Percentiles rank a stretch among this genome's conserved stretches.
Conservation (phyloP, 2,329 filamentous ascomycete species). For the Stachybotrys echinatus region DNA sequence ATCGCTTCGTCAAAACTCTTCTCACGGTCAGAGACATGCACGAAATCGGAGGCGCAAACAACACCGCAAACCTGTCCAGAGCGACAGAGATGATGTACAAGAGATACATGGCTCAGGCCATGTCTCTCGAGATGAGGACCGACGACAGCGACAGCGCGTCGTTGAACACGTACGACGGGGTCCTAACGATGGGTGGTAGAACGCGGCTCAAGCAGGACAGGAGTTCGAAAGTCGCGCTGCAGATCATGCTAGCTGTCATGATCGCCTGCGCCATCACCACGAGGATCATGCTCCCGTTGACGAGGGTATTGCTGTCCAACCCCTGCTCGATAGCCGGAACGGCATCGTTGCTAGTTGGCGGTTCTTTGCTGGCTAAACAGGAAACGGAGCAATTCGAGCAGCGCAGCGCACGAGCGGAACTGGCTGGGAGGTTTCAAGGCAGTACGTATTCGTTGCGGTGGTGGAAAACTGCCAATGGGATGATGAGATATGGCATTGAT, state of each 20-base stretch:
- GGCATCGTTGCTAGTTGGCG: neutral
- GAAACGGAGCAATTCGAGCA: neutral
- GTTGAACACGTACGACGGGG: neutral
- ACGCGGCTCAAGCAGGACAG: neutral
- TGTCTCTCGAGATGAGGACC: neutral
- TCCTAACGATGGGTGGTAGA: neutral
- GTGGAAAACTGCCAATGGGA: neutral
- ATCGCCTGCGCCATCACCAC: neutral
- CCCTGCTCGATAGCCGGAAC: neutral
- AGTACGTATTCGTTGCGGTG: neutral
- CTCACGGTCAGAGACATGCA: too few species aligned
- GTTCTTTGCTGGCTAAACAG: neutral
- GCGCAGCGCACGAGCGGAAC: neutral
- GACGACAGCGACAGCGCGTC: neutral
- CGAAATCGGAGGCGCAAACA: neutral
- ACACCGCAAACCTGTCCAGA: neutral
- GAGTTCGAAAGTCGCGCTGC: neutral
- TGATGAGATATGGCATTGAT: too few species aligned
- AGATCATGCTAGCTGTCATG: neutral
- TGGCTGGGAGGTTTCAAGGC: too few species aligned
- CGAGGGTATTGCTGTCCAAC: neutral
- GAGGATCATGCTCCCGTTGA: neutral
- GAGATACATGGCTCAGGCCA: neutral
- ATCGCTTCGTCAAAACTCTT: too few species aligned
- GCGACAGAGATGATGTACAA: neutral